phyloP scores from a whole-genome alignment of 169 alveolate genomes.

The Eimeria praecox region DNA sequence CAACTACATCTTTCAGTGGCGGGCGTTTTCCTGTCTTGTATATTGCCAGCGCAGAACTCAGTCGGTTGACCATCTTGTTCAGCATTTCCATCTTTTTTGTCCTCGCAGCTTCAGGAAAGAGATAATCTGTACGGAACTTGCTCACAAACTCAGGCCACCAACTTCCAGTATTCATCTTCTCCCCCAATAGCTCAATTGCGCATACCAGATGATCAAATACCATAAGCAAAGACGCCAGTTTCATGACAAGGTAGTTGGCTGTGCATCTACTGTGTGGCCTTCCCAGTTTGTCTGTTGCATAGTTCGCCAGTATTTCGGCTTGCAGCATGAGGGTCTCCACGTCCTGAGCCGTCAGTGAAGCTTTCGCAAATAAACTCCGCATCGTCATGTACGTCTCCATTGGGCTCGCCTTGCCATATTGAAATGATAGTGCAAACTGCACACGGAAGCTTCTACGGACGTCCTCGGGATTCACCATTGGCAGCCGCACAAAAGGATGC shows the following conservation, averaged over 20 bases:
- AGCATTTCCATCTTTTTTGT: background rate
- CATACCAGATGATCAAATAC: background rate
- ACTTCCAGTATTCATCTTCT: background rate
- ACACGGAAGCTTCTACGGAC: background rate
- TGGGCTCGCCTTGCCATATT: background rate
- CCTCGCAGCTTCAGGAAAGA: background rate
- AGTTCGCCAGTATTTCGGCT: background rate
- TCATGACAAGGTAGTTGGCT: background rate
- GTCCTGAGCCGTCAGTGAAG: background rate
- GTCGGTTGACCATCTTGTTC: background rate
- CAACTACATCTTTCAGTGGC: background rate
- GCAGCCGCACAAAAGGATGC: background rate
- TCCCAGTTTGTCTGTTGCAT: background rate
- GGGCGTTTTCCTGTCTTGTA: background rate
- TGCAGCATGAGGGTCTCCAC: background rate
- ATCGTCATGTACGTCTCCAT: background rate
- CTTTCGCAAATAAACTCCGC: background rate
- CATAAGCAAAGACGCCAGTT: background rate
- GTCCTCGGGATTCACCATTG: background rate
- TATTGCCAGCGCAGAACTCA: background rate
- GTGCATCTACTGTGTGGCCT: background rate
- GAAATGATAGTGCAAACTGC: background rate
- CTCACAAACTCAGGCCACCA: background rate
- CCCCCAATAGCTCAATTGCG: slow-evolving; percentile 9
- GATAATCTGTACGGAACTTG: background rate